phyloP scores from a whole-genome alignment of 2,329 filamentous ascomycete genomes.

The Onygenales sp. region DNA sequence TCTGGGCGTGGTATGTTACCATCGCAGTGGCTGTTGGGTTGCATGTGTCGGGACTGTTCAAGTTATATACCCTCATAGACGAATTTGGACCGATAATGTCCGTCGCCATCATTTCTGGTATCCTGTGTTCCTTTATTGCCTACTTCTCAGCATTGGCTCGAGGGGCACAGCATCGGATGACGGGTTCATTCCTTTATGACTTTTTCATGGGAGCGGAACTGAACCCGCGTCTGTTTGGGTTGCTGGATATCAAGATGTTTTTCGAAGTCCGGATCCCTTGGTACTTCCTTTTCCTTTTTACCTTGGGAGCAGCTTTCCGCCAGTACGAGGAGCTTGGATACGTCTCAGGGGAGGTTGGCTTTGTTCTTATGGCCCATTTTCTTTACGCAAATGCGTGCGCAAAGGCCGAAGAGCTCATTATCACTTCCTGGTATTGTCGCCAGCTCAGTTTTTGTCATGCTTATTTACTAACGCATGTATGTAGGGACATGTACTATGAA shows the following conservation, averaged over 20 bases:
- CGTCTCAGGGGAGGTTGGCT: constrained; percentile 71
- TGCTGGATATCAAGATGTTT: constrained; percentile 90
- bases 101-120: constrained; percentile 89
- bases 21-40: constrained; percentile 59
- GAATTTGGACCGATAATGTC: constrained; percentile 89
- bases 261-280: constrained; percentile 86
- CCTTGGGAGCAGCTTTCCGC: constrained; percentile 62
- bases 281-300: constrained; percentile 77
- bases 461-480: neutral
- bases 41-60: constrained; percentile 77
- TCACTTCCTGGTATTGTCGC: constrained; percentile 60
- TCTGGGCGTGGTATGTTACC: constrained; percentile 77
- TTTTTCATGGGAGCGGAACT: constrained; percentile 86
- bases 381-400: constrained; percentile 85
- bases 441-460: neutral
- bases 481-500: constrained; percentile 86
- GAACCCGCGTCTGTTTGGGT: constrained; percentile 73
- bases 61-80: constrained; percentile 81
- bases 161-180: constrained; percentile 85
- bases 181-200: constrained; percentile 68
- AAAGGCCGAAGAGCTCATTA: constrained; percentile 84
- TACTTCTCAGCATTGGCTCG: constrained; percentile 76
- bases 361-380: constrained; percentile 80
- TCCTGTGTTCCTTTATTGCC: constrained; percentile 68
- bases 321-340: constrained; percentile 80